Base-by-base conservation (phyloP, 2,329 filamentous ascomycete species). In the Paecilomyces formosus region DNA sequence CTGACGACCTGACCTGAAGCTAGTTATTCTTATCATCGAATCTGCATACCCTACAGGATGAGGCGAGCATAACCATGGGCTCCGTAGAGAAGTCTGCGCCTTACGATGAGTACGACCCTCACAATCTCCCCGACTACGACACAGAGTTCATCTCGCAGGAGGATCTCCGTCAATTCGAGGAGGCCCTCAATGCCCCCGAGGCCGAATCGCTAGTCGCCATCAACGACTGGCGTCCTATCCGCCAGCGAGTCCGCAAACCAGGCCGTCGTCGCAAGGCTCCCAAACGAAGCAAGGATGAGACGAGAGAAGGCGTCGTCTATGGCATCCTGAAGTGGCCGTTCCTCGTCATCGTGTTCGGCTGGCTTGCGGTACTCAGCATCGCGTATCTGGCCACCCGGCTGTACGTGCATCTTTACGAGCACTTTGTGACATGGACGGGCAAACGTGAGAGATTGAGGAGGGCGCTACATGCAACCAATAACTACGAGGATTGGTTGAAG, bases 151-250 rank as follows among this genome's bases (percentile, higher is more conserved):
- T 95, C 65, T 76, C 83, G 52, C 79, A 86, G 49, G 85, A 85
- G 60, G 88, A 96, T 69, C 79, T 96, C 31, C 80, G 83, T 39
- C 87, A 88, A 57, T 97, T 97, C 72, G 87, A 88, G 61, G 85
- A 84, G 60, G 93, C 93, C 7, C 82, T 97, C 8, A 83, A 85
- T n/a, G 90, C 89, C 1, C 91, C 92, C 0, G 91, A 95, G 61
- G 84, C 85, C 1, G 81, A 87, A 49, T 86, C 88, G 35, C 86
- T 97, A 67, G 89, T 90, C 3, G 93, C 94, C 49, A 85, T 95
- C 70, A 96, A 96, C 72, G 94, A 99, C 78, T 99, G 94, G 94
- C 87, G 90, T 15, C 94, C 94, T 0, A 85, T 97, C 12, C 87
- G 89, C 65, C 85, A 93, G 70, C 86, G 83, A 58, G 81, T 92